Base-by-base conservation (phyloP, 306 rosid genomes). In the Vigna radiata region DNA sequence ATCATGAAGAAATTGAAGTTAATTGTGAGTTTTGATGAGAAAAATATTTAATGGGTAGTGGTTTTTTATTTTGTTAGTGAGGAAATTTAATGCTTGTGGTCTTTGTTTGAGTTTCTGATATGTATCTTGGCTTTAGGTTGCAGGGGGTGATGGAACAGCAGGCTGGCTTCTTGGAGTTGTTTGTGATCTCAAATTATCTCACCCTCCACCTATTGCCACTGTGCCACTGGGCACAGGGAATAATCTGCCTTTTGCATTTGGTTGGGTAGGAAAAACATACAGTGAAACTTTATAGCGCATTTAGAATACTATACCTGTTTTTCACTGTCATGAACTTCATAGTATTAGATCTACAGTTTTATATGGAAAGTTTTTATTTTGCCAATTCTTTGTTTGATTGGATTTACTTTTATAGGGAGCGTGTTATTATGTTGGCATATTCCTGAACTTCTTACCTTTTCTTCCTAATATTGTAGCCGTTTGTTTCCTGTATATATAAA, bases 111-210 rank as follows among this genome's bases (percentile, higher is more conserved):
- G 44, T 82, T 79, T 59, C 65, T 82, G 67, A 72, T 47, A 4
- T 31, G 65, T 50, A 37, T 18, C 8, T 68, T 59, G 72, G 44
- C 52, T 79, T 75, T 73, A 95, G 99, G 99, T 87, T 89, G 99
- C 99, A 69, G 97, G 97, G 61, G 99, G 99, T 2, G 97, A 95
- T 86, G 99, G 99, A 88, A 95, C 99, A 27, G 97, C 99, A 56
- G 97, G 97, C 8, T 95, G 99, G 99, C 92, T 95, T 66, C 99
- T 95, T 82, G 97, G 99, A 75, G 97, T 92, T 83, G 96, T 95
- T 86, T 90, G 93, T 81, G 99, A 95, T 82, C 94, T 95, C 67
- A 90, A 84, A 84, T 83, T 92, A 66, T 87, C 99, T 81, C 94
- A 83, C 85, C 80, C 97, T 14, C 99, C 97, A 0, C 90, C 97